Evolutionary conservation across 768 basidiomycete species (phyloP), one percentile per base, ranked within the genome.

Genomic region (Suillus lakei): DNA sequence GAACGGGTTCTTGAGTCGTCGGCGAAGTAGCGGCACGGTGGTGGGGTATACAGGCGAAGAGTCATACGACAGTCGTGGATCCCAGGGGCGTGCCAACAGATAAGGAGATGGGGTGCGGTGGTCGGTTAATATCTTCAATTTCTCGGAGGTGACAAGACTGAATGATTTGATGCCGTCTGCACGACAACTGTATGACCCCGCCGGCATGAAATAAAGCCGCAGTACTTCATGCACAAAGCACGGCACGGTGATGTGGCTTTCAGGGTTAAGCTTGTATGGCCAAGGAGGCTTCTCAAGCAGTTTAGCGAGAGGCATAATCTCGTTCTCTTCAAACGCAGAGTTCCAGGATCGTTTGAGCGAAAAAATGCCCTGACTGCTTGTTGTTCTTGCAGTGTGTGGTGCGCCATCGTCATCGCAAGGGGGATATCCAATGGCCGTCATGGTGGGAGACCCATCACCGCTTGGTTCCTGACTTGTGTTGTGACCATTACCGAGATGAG

Each of bases 221-320:
- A 12, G 38, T 28, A 59, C 56, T 59, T 59, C 56, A 28, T 59
- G 56, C 56, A 59, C 38, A 59, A 59, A 59, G 56, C 56, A 59
- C 18, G 38, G 56, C 26, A 59, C 56, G 28, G 56, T 59, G 26
- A 59, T 59, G 18, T 28, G 56, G 13, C 39, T 59, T 41, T 59
- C 56, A 21, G 56, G 10, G 56, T 39, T 59, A 21, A 59, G 38
- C 15, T 1, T 26, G 3, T 59, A 59, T 59, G 56, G 56, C 38
- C 26, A 7, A 28, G 56, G 56, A 39, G 56, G 56, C 5, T 59
- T 41, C 26, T 59, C 56, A 5, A 59, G 56, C 10, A 59, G 56
- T 41, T 21, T 39, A 5, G 26, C 5, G 41, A 59, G 56, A 10
- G 56, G 38, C 5, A 23, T 36, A 0, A 55, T 36, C n/a, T 55